A percentile compares a stretch with the other conserved stretches of the same genome.
Evolutionary conservation across 768 basidiomycete species (phyloP).

Genomic region (Leucocoprinus birnbaumii): DNA sequence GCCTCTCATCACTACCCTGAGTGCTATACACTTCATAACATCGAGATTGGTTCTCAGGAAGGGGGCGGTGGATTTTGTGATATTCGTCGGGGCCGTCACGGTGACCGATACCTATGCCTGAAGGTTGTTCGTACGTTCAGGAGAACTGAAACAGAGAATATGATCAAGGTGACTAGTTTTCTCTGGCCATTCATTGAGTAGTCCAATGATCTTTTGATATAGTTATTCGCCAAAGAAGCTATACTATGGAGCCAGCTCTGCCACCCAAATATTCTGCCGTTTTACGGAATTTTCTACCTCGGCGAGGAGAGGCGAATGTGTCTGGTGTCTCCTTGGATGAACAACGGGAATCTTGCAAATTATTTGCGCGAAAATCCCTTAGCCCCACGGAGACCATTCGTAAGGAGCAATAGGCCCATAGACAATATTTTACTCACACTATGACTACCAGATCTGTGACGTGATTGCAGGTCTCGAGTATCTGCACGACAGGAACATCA

Average conservation of each 20-base stretch:
- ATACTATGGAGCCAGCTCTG: slow-evolving; percentile 8
- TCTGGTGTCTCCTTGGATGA: slow-evolving; percentile 13
- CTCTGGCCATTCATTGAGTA: neutral
- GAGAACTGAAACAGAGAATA: slow-evolving; percentile 13
- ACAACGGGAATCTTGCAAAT: slow-evolving; percentile 5
- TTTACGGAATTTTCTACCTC: slow-evolving; percentile 10
- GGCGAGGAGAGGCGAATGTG: neutral
- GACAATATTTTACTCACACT: no score
- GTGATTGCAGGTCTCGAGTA: slow-evolving; percentile 13
- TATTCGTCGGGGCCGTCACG: slow-evolving; percentile 21
- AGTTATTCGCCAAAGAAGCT: slow-evolving; percentile 1
- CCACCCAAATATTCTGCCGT: slow-evolving; percentile 11
- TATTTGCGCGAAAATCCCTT: slow-evolving; percentile 7
- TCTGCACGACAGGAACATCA: slow-evolving; percentile 12
- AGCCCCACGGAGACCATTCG: neutral
- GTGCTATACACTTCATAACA: neutral
- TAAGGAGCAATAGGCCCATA: no score
- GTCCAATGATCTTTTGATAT: neutral
- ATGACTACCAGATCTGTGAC: slow-evolving; percentile 14
- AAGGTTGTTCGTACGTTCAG: slow-evolving; percentile 23
- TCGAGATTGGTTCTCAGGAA: neutral
- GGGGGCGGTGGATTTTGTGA: slow-evolving; percentile 19
- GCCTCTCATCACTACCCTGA: neutral
- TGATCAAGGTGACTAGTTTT: neutral
- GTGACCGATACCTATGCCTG: slow-evolving; percentile 18